phyloP scores from a whole-genome alignment of 1,284 basidiomycete genomes.

The Tilletiaria anomala region DNA sequence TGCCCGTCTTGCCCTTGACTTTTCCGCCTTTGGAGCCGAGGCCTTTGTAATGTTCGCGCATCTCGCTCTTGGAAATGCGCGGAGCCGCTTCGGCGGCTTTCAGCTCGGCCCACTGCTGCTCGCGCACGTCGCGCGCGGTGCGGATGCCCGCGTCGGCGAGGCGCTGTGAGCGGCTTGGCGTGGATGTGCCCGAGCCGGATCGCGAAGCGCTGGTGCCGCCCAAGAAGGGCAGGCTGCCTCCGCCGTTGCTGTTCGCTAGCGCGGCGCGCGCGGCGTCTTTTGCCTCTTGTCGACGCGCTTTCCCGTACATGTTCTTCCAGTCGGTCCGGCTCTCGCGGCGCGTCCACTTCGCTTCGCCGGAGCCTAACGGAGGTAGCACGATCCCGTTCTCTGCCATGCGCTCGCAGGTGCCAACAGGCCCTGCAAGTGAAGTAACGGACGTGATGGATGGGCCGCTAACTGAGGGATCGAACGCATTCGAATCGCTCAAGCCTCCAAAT shows the following conservation, averaged over 20 bases:
- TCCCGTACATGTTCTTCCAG: slow-evolving; percentile 21
- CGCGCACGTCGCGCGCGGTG: slow-evolving; percentile 14
- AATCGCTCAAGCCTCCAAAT: too few relatives aligned
- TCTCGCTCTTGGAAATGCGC: slow-evolving; percentile 19
- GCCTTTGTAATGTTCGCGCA: slow-evolving; percentile 27
- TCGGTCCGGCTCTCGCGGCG: slow-evolving; percentile 27
- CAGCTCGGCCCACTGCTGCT: slow-evolving; percentile 35
- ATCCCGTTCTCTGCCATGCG: background rate
- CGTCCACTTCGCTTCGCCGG: slow-evolving; percentile 24
- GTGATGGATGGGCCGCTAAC: too few relatives aligned
- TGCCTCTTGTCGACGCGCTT: slow-evolving; percentile 12
- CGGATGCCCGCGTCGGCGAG: slow-evolving; percentile 17
- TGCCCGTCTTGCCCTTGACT: slow-evolving; percentile 26
- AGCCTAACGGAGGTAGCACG: slow-evolving; percentile 9
- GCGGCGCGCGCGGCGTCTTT: slow-evolving; percentile 15
- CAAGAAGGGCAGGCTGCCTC: background rate
- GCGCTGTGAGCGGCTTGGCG: slow-evolving; percentile 20
- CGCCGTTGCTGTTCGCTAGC: slow-evolving; percentile 3
- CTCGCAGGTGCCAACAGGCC: background rate
- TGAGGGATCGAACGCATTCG: too few relatives aligned
- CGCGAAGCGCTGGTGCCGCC: slow-evolving; percentile 4
- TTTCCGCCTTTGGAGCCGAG: slow-evolving; percentile 25
- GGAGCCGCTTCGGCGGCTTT: slow-evolving; percentile 7
- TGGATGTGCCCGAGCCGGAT: slow-evolving; percentile 11
- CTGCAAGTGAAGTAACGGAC: too few relatives aligned